Conservation (phyloP, 106 monocot species). For the Iris macrosiphon region DNA sequence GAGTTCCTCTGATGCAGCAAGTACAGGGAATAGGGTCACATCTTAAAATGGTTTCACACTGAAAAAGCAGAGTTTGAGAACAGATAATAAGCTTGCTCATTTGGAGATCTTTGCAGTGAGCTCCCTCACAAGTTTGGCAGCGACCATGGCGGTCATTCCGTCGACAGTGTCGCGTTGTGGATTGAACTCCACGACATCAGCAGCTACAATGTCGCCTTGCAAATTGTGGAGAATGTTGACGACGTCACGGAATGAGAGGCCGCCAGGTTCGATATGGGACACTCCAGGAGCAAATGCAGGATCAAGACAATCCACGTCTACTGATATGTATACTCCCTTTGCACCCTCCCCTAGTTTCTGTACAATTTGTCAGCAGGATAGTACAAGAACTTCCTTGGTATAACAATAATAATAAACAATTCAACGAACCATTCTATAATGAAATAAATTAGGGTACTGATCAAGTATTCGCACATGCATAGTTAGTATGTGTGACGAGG, state of each 20-base stretch:
- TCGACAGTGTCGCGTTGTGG: conserved; percentile 93
- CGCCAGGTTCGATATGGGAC: conserved; percentile 89
- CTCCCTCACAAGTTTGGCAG: conserved; percentile 81
- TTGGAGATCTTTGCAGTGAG: conserved; percentile 88
- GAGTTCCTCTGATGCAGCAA: too few species aligned
- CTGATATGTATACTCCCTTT: conserved; percentile 77
- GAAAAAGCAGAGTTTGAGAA: too few species aligned
- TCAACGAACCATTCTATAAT: too few species aligned
- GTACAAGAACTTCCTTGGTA: too few species aligned
- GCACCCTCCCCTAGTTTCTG: conserved; percentile 84
- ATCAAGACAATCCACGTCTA: conserved; percentile 83
- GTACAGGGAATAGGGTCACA: too few species aligned
- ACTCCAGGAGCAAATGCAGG: conserved; percentile 94
- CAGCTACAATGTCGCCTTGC: conserved; percentile 70
- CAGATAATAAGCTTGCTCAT: too few species aligned
- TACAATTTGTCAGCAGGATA: too few species aligned
- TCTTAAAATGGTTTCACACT: too few species aligned
- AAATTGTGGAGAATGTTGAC: conserved; percentile 87
- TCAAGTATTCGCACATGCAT: too few species aligned
- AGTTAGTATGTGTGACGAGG: too few species aligned
- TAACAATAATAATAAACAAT: too few species aligned
- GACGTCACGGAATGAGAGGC: conserved; percentile 84
- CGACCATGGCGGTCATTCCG: conserved; percentile 93
- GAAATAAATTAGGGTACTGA: too few species aligned
- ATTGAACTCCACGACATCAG: conserved; percentile 93